Percentiles rank a stretch among this genome's conserved stretches.
phyloP scores from a whole-genome alignment of 2,329 filamentous ascomycete species.

The Trichoderma atrobrunneum region DNA sequence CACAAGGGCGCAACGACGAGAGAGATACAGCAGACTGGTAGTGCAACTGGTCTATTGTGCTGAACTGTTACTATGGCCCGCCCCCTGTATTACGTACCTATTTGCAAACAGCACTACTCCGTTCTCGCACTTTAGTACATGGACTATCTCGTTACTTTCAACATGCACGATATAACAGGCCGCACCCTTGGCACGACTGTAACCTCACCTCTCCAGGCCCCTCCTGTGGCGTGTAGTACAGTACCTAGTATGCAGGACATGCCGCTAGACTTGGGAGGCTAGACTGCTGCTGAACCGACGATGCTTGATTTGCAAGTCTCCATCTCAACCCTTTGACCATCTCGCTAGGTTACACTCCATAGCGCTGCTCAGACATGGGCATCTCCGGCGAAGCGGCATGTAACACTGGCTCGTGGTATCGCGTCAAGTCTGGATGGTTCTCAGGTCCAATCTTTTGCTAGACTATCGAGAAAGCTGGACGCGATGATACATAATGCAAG shows the following conservation, averaged over 20 bases:
- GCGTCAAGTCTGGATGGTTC: neutral
- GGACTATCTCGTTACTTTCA: neutral
- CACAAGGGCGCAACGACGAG: neutral
- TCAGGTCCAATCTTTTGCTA: neutral
- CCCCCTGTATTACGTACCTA: neutral
- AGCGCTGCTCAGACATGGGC: neutral
- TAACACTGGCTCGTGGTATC: constrained; percentile 15
- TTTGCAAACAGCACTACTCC: neutral
- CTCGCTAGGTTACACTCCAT: constrained; percentile 14
- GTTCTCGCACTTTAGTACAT: neutral
- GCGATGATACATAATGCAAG: neutral
- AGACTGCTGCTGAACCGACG: neutral
- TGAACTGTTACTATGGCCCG: neutral
- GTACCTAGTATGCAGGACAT: neutral
- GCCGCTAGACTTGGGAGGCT: neutral
- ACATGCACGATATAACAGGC: neutral
- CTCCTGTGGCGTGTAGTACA: constrained; percentile 2
- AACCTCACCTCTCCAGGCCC: constrained; percentile 7
- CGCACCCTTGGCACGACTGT: neutral
- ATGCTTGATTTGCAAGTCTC: neutral
- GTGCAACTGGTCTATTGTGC: neutral
- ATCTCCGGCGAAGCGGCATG: constrained; percentile 13
- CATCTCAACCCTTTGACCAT: neutral
- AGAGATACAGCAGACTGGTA: neutral
- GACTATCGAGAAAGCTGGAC: neutral